Evolutionary conservation across 441 rosid species (phyloP), one percentile per base, ranked within the genome.

Genomic region (Isatis lusitanica): DNA sequence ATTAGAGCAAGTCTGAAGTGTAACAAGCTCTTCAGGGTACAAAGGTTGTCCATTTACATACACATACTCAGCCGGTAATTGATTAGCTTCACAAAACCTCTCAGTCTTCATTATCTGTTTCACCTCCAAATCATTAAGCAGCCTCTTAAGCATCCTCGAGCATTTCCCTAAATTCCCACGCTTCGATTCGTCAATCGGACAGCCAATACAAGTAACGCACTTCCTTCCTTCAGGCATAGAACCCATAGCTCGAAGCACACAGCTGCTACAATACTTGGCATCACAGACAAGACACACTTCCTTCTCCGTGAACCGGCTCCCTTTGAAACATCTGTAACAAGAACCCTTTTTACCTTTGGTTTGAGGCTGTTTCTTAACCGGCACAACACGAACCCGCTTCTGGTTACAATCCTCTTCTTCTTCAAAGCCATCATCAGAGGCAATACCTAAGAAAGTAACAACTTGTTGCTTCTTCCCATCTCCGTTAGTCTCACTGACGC

Each of bases 181-280:
- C 75, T 86, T 89, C 0, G 85, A 82, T 77, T 94, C 99, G 44
- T 91, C 89, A 18, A 94, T 91, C 0, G 96, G 87, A 74, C 70
- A 88, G n/a, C 96, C 92, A 13, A 91, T 92, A 74, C 99, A 94
- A 50, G 81, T 83, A 66, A 94, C 88, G 30, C 99, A 94, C 78
- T 94, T 94, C 85, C 99, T 90, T 56, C 99, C 99, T 85, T 94
- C 96, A 5, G 99, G 97, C 99, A 94, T 86, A 2, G 97, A 89
- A 9, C 99, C 99, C 98, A 94, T 92, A 16, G 99, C 98, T 71
- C 99, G 81, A 76, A 94, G 91, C 47, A 94, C 94, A 43, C 97
- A 94, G 71, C 78, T 87, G 42, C 86, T 69, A 60, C 99, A 94
- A 77, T 87, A 94, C 74, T 91, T 94, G 4, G 98, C 91, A 78